Evolutionary conservation across 2,329 filamentous ascomycete genomes (phyloP).

Genomic region (Eurotiales sp.): DNA sequence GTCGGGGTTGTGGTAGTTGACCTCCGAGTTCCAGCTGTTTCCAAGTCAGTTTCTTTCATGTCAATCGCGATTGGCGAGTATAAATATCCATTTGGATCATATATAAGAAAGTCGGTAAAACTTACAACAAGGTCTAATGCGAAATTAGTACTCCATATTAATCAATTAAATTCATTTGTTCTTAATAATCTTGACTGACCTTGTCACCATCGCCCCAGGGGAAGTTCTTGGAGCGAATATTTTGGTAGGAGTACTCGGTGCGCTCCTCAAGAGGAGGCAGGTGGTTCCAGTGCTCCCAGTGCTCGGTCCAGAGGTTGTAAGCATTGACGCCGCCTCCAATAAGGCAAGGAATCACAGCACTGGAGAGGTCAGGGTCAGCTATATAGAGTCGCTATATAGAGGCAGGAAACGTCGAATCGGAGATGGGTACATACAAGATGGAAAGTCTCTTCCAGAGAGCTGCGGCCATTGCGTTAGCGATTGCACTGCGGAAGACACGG

Average conservation of each 20-base stretch:
- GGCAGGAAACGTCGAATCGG: not conserved
- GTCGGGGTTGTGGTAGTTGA: conserved; percentile 98
- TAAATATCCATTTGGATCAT: not conserved
- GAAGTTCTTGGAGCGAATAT: conserved; percentile 95
- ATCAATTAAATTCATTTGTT: conserved; percentile 5
- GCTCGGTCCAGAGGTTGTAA: conserved; percentile 86
- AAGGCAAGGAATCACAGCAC: conserved; percentile 70
- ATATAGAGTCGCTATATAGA: no score
- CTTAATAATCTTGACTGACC: conserved; percentile 49
- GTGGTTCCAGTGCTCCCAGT: conserved; percentile 95
- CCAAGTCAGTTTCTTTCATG: conserved; percentile 9
- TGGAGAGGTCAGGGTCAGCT: conserved; percentile 37
- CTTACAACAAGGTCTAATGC: conserved; percentile 63
- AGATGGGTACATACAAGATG: conserved; percentile 69
- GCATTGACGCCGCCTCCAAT: conserved; percentile 74
- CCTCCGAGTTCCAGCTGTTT: conserved; percentile 80
- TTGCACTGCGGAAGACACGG: conserved; percentile 2
- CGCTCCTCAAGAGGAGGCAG: conserved; percentile 84
- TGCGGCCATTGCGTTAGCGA: conserved; percentile 41
- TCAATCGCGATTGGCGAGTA: not conserved
- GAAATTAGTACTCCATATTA: not conserved
- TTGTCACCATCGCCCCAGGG: conserved; percentile 95
- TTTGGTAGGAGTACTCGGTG: conserved; percentile 93
- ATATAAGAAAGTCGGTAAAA: conserved; percentile 19
- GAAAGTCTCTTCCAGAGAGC: conserved; percentile 95